Evolutionary conservation across 2,329 filamentous ascomycete genomes (phyloP), one percentile per base, ranked within the genome.

Genomic region (Alternaria brassicae): DNA sequence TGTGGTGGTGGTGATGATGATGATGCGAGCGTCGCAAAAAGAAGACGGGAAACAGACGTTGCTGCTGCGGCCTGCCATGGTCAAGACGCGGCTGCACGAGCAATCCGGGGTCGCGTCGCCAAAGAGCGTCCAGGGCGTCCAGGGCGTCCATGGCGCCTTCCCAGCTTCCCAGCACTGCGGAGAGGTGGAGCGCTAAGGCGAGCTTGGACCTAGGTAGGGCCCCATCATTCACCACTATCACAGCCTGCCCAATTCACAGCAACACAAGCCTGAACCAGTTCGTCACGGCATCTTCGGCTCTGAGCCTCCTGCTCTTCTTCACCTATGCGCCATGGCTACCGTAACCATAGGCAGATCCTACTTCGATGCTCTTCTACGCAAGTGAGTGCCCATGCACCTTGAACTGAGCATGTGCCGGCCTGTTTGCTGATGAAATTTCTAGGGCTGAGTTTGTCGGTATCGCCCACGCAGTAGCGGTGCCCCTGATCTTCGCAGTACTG

Each of bases 341-440:
- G 83, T 89, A 50, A 88, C 86, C 9, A 82, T 89, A 64, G 85
- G 86, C 62, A 86, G 83, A 70, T 75, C 78, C 49, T 86, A 89
- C 77, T 86, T 89, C 67, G 84, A 89, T 68, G 85, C 86, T 57
- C 79, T 90, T 45, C 71, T 88, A 53, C 82, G 84, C 72, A 84
- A 86, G 89, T 90, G 77, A 80, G 83, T 75, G 21, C 45, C 30
- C 52, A 41, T n/a, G 21, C 39, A 15, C 52, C 23, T 30, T 44
- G 41, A n/a, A 50, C 41, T 51, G 10, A 12, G 48, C 34, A 23
- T 52, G 47, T 39, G 23, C 42, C n/a, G 19, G 32, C 17, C 56
- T 54, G 42, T 53, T 61, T 71, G 67, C 71, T 77, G 54, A 76
- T 62, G 21, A 57, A 42, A 27, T 51, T 55, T 56, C 39, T 54